Evolutionary conservation across 345 rosid species (phyloP).

Genomic region (Clarkia xantiana): DNA sequence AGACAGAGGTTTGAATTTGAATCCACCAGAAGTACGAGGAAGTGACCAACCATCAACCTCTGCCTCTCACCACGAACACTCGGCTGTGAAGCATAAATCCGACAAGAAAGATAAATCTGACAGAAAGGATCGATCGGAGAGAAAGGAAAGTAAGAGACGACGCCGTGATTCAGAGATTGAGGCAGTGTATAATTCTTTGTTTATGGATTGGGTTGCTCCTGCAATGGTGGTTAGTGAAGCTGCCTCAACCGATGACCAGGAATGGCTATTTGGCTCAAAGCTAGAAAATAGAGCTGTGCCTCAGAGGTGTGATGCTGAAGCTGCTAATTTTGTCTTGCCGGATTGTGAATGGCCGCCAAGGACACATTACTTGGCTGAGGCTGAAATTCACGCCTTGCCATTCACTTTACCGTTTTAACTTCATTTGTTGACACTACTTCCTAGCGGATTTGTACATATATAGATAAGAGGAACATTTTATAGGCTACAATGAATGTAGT

Average conservation of each 20-base stretch:
- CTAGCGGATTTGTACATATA: constrained; percentile 6
- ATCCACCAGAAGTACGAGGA: neutral
- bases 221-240: constrained; percentile 8
- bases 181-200: constrained; percentile 14
- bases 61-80: too few species aligned
- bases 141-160: constrained; percentile 1
- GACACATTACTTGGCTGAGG: constrained; percentile 27
- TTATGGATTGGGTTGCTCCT: constrained; percentile 34
- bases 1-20: too few species aligned
- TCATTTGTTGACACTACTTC: neutral
- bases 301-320: constrained; percentile 8
- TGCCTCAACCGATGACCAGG: constrained; percentile 18
- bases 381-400: constrained; percentile 43
- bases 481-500: too few species aligned
- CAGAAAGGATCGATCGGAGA: neutral
- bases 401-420: constrained; percentile 42
- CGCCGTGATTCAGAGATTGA: constrained; percentile 2
- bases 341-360: constrained; percentile 15
- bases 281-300: neutral
- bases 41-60: too few species aligned
- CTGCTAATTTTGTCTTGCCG: neutral
- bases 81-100: too few species aligned
- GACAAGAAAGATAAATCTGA: too few species aligned
- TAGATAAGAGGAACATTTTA: neutral
- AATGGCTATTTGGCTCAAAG: constrained; percentile 38